Conservation (phyloP, 2,329 filamentous ascomycete species). For the Botrytis squamosa region DNA sequence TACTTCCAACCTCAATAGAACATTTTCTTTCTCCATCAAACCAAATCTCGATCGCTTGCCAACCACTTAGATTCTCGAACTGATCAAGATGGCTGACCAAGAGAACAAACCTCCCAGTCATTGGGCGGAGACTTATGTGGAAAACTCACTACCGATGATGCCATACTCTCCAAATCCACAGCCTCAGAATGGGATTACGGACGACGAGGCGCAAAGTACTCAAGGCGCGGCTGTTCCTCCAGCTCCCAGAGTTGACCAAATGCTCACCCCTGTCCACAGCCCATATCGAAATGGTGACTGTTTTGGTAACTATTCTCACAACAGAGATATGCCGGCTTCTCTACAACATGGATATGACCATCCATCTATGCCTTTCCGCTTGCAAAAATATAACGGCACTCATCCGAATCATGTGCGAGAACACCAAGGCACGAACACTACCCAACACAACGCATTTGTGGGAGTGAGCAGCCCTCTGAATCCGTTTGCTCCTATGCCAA, state of each 20-base stretch:
- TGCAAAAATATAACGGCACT: fast-evolving
- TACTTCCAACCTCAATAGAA: too few species aligned
- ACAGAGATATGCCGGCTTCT: fast-evolving
- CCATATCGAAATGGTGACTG: not conserved
- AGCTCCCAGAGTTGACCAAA: not conserved
- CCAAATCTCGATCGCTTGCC: not conserved
- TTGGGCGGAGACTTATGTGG: fast-evolving
- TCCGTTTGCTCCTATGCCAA: not conserved
- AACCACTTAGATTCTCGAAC: fast-evolving
- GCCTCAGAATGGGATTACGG: fast-evolving
- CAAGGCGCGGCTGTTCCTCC: not conserved
- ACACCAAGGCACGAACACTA: not conserved
- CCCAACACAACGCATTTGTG: not conserved
- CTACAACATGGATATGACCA: too few species aligned
- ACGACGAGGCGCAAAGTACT: not conserved
- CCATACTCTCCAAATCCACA: fast-evolving
- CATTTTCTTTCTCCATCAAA: too few species aligned
- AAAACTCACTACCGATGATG: too few species aligned
- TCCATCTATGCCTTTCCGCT: fast-evolving
- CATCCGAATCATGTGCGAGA: too few species aligned
- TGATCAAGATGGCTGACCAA: not conserved
- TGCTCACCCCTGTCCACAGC: not conserved
- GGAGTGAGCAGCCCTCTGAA: not conserved
- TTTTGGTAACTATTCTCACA: not conserved
- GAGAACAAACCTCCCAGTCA: fast-evolving